Conservation (phyloP, 225 moss, liverwort and hornwort species). For the Marchantia polymorpha region DNA sequence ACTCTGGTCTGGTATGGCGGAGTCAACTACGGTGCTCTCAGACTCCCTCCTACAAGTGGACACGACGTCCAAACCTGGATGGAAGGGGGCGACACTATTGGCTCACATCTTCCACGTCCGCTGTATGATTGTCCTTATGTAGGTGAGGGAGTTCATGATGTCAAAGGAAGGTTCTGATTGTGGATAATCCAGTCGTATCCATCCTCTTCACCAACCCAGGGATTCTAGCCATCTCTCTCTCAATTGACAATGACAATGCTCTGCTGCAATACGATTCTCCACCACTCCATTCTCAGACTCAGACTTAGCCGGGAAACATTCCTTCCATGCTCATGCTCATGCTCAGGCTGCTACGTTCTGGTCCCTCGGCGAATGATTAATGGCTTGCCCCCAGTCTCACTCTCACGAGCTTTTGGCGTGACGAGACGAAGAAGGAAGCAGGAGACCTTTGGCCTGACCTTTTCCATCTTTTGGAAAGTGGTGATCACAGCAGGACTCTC, state of each 20-base stretch:
- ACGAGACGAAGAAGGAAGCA: background rate
- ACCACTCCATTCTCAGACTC: background rate
- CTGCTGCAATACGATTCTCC: background rate
- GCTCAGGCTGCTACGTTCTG: background rate
- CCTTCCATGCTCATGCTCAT: background rate
- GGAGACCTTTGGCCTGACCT: background rate
- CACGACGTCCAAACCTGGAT: too few species aligned
- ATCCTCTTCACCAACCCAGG: background rate
- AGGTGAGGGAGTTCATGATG: background rate
- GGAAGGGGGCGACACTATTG: background rate
- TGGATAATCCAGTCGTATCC: background rate
- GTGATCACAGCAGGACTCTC: background rate
- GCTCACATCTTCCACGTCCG: background rate
- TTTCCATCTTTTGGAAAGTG: background rate
- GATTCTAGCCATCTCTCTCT: background rate
- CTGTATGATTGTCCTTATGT: background rate
- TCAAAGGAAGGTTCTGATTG: background rate
- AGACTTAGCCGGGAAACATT: background rate
- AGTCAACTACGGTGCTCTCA: too few species aligned
- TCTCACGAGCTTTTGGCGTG: background rate
- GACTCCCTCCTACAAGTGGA: too few species aligned
- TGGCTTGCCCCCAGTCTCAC: background rate
- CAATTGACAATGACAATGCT: background rate
- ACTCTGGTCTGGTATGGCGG: too few species aligned
- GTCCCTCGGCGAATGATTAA: background rate